These are phyloP conservation scores for Sclerotinia spermophila DNA, from an alignment of 2,329 filamentous ascomycete genomes.

Conservation along the genomic window DNA sequence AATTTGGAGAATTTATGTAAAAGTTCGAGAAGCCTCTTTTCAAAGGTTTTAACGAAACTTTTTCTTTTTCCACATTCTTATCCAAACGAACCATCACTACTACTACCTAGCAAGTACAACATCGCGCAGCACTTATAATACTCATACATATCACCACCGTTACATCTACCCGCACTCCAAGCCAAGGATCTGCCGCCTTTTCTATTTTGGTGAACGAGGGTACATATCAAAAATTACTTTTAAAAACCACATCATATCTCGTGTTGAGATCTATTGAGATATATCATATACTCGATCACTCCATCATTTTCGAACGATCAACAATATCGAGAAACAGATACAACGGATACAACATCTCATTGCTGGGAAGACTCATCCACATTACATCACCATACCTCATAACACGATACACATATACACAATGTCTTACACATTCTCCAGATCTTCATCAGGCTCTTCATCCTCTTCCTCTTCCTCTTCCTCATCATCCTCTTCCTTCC, in stretches of 20 bases:
- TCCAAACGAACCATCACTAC: neutral
- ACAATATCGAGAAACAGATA: neutral
- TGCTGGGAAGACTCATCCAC: neutral
- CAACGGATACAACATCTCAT: neutral
- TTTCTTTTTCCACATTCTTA: neutral
- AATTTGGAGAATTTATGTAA: slow-evolving; percentile 7
- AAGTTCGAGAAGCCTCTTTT: neutral
- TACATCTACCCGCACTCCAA: slow-evolving; percentile 9
- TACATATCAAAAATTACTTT: neutral
- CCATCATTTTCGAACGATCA: neutral
- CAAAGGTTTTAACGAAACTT: neutral
- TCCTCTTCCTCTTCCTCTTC: slow-evolving; percentile 23
- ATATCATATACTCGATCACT: neutral
- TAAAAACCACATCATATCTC: neutral
- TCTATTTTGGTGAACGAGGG: slow-evolving; percentile 12
- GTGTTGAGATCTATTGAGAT: neutral
- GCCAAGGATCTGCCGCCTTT: slow-evolving; percentile 8
- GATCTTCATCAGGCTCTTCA: slow-evolving; percentile 26
- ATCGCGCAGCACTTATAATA: slow-evolving; percentile 1
- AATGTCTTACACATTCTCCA: slow-evolving; percentile 5
- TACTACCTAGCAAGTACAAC: neutral
- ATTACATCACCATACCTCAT: neutral
- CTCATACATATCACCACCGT: neutral
- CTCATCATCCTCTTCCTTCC: slow-evolving; percentile 24
- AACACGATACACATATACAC: neutral